Percentiles rank a stretch among this genome's conserved stretches.
phyloP scores from a whole-genome alignment of 768 basidiomycete species.

The Harrya chromipes region DNA sequence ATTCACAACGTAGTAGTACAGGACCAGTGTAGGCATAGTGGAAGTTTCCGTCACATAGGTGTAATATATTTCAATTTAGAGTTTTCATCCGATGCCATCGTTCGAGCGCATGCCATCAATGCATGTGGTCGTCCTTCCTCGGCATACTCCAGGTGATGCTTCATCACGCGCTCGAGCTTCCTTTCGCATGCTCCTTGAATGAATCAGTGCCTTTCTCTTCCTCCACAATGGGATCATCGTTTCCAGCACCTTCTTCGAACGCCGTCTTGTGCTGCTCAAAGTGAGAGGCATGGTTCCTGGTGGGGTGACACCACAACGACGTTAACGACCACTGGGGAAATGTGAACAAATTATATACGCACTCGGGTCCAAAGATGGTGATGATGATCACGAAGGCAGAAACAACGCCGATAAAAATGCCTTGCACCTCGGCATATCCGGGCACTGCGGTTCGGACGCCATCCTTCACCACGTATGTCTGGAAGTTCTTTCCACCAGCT shows the following conservation, averaged over 20 bases:
- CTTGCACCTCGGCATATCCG: constrained; percentile 77
- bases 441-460: constrained; percentile 45
- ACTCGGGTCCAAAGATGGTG: constrained; percentile 78
- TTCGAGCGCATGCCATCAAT: not conserved
- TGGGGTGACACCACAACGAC: not conserved
- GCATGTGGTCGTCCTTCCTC: not conserved
- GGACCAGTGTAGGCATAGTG: not conserved
- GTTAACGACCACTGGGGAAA: not conserved
- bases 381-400: constrained; percentile 73
- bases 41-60: too few relatives aligned
- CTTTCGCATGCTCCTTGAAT: constrained; percentile 5
- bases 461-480: constrained; percentile 42
- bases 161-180: constrained; percentile 4
- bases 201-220: constrained; percentile 10
- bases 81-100: not conserved
- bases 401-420: constrained; percentile 83
- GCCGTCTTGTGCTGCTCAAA: constrained; percentile 84
- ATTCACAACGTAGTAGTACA: not conserved
- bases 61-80: too few relatives aligned
- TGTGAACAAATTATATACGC: constrained; percentile 27
- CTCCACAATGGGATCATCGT: constrained; percentile 41
- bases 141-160: not conserved
- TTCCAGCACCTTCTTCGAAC: constrained; percentile 70
- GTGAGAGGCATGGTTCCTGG: constrained; percentile 70
- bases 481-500: constrained; percentile 62